Conservation (phyloP, 75 land plant species). For the Pinus taeda region DNA sequence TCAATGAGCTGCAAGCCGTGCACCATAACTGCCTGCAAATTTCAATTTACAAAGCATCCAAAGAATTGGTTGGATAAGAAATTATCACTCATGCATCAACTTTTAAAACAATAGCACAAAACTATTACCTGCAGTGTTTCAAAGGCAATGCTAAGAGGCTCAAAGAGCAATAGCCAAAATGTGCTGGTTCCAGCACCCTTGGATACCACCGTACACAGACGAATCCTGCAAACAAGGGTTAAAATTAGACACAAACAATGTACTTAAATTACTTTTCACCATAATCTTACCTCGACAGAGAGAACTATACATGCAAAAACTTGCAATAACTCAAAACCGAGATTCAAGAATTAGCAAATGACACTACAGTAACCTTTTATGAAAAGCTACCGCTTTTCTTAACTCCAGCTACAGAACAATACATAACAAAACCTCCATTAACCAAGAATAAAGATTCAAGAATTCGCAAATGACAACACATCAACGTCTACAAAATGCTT, state of each 20-base stretch:
- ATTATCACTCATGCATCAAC: not conserved
- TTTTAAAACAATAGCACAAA: not conserved
- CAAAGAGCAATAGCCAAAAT: slow-evolving; percentile 75
- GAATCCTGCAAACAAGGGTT: slow-evolving; percentile 61
- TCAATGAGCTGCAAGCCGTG: slow-evolving; percentile 95
- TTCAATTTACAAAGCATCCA: not conserved
- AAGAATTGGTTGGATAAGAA: not conserved
- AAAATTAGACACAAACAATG: not conserved
- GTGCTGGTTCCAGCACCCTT: slow-evolving; percentile 44
- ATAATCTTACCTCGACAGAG: not conserved
- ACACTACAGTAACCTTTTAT: not conserved
- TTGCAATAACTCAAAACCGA: not conserved
- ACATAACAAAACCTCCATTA: too few relatives aligned
- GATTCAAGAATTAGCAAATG: not conserved
- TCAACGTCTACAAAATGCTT: not conserved
- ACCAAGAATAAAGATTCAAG: not conserved
- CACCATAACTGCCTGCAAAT: slow-evolving; percentile 74
- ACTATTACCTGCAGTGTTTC: slow-evolving; percentile 85
- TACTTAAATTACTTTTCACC: not conserved
- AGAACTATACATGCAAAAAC: not conserved
- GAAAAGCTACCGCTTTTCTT: too few relatives aligned
- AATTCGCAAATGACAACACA: not conserved
- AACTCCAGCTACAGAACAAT: too few relatives aligned
- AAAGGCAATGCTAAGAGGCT: slow-evolving; percentile 92
- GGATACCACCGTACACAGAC: slow-evolving; percentile 49